A percentile compares a stretch with the other conserved stretches of the same genome.
These are phyloP conservation scores for Penicillium sp. DNA, from an alignment of 2,329 filamentous ascomycete species.

Conservation along the genomic window DNA sequence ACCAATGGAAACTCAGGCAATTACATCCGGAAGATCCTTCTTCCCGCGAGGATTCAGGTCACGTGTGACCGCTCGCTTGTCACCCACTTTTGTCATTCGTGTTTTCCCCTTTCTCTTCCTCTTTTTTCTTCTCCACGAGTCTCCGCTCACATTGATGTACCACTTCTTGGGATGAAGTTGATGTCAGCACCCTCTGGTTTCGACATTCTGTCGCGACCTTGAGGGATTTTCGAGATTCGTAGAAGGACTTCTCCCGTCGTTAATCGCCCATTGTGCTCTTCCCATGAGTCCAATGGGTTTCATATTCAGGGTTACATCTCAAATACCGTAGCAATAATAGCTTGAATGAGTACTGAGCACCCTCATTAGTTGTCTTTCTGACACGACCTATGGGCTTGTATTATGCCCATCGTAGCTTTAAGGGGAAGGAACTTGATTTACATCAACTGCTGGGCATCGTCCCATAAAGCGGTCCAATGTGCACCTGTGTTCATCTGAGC, in stretches of 20 bases:
- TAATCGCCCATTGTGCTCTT: conserved; percentile 51
- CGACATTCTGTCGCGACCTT: conserved; percentile 48
- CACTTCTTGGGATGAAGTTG: conserved; percentile 36
- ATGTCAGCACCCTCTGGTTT: conserved; percentile 44
- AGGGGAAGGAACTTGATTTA: neutral
- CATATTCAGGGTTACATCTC: conserved; percentile 50
- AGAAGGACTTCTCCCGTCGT: conserved; percentile 48
- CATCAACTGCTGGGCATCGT: too few relatives aligned
- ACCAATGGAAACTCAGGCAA: conserved; percentile 36
- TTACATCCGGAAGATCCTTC: conserved; percentile 41
- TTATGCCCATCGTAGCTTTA: neutral
- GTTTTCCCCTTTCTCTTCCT: conserved; percentile 9
- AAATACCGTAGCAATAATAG: neutral
- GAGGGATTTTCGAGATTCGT: conserved; percentile 40
- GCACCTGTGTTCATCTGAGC: neutral
- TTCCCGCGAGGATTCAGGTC: conserved; percentile 21
- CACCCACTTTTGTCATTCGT: conserved; percentile 11
- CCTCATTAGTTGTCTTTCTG: neutral
- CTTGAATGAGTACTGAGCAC: neutral
- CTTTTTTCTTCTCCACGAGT: conserved; percentile 34
- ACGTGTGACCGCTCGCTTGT: conserved; percentile 16
- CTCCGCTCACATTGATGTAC: conserved; percentile 43
- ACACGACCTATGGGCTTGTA: neutral
- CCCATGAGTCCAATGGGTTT: conserved; percentile 49
- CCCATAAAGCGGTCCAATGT: too few relatives aligned